Conservation (phyloP, 73 alveolate species). For the Halteria grandinella region DNA sequence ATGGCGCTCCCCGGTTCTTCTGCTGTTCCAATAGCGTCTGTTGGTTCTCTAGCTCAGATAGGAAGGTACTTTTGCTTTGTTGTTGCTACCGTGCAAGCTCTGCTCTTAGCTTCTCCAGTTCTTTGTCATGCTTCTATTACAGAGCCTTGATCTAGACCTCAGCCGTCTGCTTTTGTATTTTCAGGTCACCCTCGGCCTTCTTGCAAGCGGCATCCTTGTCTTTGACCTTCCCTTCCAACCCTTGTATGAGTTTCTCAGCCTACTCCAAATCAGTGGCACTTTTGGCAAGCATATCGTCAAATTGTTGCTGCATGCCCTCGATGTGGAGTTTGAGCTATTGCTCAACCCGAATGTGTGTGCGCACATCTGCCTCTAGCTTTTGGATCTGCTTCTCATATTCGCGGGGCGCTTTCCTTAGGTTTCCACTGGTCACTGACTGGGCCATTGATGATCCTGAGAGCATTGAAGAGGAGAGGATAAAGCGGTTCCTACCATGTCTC, state of each 20-base stretch:
- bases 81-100: conserved; percentile 7
- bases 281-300: conserved; percentile 16
- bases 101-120: not conserved
- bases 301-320: conserved; percentile 17
- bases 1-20: too few species aligned
- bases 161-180: too few species aligned
- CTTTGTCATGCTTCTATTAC: conserved; percentile 14
- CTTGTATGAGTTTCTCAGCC: too few species aligned
- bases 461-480: too few species aligned
- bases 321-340: conserved; percentile 42
- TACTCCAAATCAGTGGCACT: not conserved
- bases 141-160: not conserved
- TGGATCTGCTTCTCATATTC: conserved; percentile 34
- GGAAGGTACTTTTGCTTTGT: too few species aligned
- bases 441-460: too few species aligned
- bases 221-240: too few species aligned
- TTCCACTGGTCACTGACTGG: not conserved
- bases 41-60: too few species aligned
- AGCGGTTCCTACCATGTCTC: too few species aligned
- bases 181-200: too few species aligned
- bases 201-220: too few species aligned
- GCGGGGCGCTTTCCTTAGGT: conserved; percentile 2
- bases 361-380: conserved; percentile 43
- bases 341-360: conserved; percentile 54
- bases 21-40: too few species aligned